Base-by-base conservation (phyloP, 2,329 filamentous ascomycete species). In the Aureobasidium lini region DNA sequence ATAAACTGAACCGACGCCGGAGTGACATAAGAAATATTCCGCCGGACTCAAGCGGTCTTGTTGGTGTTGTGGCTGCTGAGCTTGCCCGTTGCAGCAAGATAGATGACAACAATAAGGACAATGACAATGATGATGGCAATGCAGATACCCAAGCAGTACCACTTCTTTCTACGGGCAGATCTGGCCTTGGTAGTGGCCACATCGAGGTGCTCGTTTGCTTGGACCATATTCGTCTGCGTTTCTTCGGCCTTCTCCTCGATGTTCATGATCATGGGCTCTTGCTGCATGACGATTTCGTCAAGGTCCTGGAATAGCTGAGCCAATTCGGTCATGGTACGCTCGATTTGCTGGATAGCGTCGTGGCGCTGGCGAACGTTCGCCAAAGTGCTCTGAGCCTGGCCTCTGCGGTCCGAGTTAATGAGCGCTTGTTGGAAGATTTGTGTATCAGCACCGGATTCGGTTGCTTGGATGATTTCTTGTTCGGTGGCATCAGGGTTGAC, bases 401-500 rank as follows among this genome's bases (percentile, higher is more conserved):
- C 89, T 70, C 85, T 84, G 69, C 90, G 86, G 74, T 88, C 88
- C 71, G 85, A 89, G 76, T 87, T 84, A 78, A 95, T 84, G 68
- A 96, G 81, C 60, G 90, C 89, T 73, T 95, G 89, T 70, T 87
- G 86, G 76, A 97, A 97, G 65, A 95, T 86, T 73, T 95, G 90
- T 57, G 85, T 84, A 64, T 87, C 82, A 76, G 81, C 66, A 82
- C 81, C 67, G 62, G 90, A 85, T 68, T 93, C 84, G 0, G 92
- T 87, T 15, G 89, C 90, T 60, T 87, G 83, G 61, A 82, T 81
- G 31, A 96, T 84, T 72, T 97, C 91, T 44, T 81, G 78, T 57
- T 94, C 89, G 31, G 84, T 82, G 3, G 90, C 90, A 60, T 95
- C 86, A 23, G 91, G 89, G 64, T 85, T 83, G 59, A 94, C 92